Conservation (phyloP, 1,284 basidiomycete genomes). For the Entoloma clypeatum region DNA sequence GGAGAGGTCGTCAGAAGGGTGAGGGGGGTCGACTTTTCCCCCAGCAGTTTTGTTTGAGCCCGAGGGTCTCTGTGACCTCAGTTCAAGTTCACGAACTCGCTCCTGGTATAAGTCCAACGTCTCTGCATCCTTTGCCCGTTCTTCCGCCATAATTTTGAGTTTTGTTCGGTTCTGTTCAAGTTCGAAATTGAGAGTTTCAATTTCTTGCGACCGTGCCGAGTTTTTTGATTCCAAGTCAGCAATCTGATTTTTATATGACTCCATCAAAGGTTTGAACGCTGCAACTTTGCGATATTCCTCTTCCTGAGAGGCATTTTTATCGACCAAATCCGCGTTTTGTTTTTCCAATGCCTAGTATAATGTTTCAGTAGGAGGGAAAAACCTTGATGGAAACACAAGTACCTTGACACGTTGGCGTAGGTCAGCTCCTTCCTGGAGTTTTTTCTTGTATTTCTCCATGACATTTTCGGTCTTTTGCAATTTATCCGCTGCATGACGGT, state of each 20-base stretch:
- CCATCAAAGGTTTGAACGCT: constrained; percentile 85
- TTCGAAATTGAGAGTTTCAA: constrained; percentile 70
- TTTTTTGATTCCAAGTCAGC: constrained; percentile 74
- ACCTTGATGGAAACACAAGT: constrained; percentile 14
- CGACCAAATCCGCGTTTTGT: constrained; percentile 88
- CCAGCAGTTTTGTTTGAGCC: constrained; percentile 17
- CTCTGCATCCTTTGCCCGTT: constrained; percentile 78
- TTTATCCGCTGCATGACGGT: constrained; percentile 86
- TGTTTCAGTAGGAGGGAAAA: constrained; percentile 2
- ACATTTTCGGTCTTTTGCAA: constrained; percentile 94
- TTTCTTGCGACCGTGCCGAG: constrained; percentile 63
- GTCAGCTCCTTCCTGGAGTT: constrained; percentile 91
- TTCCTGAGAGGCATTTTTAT: constrained; percentile 87
- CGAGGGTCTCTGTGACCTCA: constrained; percentile 47
- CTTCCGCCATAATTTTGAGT: constrained; percentile 65
- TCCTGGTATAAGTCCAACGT: constrained; percentile 89
- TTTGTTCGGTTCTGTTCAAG: constrained; percentile 72
- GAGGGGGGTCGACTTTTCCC: constrained; percentile 8
- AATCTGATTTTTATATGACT: constrained; percentile 89
- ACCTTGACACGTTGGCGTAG: constrained; percentile 85
- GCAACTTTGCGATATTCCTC: constrained; percentile 87
- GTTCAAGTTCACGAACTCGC: constrained; percentile 85
- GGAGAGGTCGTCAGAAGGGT: constrained; percentile 14
- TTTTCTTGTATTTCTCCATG: constrained; percentile 99
- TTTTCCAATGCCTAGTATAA: constrained; percentile 73